Evolutionary conservation across 164 flowering plant genomes (phyloP).

Genomic region (Stephania yunnanensis): DNA sequence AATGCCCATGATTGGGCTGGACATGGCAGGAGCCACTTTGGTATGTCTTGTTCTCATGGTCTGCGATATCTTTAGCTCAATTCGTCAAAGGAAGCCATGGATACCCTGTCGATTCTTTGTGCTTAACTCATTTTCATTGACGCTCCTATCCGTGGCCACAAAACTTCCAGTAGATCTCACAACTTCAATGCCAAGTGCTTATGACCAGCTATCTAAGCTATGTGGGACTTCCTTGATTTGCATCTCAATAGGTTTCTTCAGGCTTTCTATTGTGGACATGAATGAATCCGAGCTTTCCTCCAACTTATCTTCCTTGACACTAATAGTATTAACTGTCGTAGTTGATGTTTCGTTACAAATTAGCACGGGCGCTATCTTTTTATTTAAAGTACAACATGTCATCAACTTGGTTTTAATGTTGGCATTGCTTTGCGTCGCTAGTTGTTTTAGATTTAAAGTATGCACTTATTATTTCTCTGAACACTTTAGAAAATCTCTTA

Average conservation of each 20-base stretch:
- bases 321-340: background rate
- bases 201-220: constrained; percentile 1
- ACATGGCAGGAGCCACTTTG: background rate
- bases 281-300: background rate
- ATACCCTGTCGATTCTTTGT: constrained; percentile 1
- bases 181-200: background rate
- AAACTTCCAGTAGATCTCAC: background rate
- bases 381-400: too few relatives aligned
- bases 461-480: background rate
- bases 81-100: constrained; percentile 3
- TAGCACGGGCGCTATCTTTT: too few relatives aligned
- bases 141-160: background rate
- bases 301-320: constrained; percentile 1
- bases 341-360: background rate
- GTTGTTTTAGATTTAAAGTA: too few relatives aligned
- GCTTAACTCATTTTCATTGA: background rate
- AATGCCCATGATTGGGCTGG: too few relatives aligned
- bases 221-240: background rate
- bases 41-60: background rate
- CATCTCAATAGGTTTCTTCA: constrained; percentile 1
- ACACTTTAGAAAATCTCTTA: background rate
- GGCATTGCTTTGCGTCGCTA: too few relatives aligned
- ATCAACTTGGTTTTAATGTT: too few relatives aligned
- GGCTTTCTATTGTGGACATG: background rate
- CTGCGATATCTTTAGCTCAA: background rate